Conservation (phyloP, 2,329 filamentous ascomycete species). For the Taxawa tesnikishii region DNA sequence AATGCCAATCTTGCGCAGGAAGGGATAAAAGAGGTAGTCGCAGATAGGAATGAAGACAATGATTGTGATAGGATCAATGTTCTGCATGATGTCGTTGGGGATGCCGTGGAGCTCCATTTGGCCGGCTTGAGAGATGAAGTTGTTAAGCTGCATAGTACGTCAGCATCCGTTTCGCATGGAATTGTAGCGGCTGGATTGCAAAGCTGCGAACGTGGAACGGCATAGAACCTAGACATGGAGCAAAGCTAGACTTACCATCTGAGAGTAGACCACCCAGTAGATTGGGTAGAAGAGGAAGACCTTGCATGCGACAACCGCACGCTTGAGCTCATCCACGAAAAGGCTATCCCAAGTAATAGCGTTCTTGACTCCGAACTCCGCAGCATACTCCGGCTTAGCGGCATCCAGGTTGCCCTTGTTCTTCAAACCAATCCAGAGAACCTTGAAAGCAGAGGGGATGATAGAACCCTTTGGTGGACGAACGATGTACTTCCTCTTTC, state of each 20-base stretch:
- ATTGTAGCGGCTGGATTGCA: no score
- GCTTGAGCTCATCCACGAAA: slow-evolving; percentile 62
- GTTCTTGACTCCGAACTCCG: slow-evolving; percentile 30
- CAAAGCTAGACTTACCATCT: slow-evolving; percentile 10
- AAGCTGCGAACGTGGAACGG: slow-evolving; percentile 15
- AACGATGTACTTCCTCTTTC: slow-evolving; percentile 24
- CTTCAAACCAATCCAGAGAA: slow-evolving; percentile 42
- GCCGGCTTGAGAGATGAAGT: slow-evolving; percentile 35
- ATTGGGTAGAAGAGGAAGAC: slow-evolving; percentile 46
- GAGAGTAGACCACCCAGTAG: slow-evolving; percentile 31
- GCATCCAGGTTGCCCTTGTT: slow-evolving; percentile 42
- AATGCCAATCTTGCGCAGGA: slow-evolving; percentile 27
- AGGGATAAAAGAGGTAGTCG: slow-evolving; percentile 32
- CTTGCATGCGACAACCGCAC: slow-evolving; percentile 53
- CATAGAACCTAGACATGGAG: not conserved
- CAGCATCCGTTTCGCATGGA: no score
- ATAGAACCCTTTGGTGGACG: slow-evolving; percentile 48
- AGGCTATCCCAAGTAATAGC: slow-evolving; percentile 51
- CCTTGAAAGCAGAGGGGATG: slow-evolving; percentile 53
- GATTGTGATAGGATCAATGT: slow-evolving; percentile 33
- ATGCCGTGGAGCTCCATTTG: slow-evolving; percentile 34
- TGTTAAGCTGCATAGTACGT: no score
- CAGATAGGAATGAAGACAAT: slow-evolving; percentile 34
- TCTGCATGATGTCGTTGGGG: slow-evolving; percentile 36
- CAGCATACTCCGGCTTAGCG: slow-evolving; percentile 54